Base-by-base conservation (phyloP, 2,329 filamentous ascomycete genomes). In the Sporothrix schenckii region DNA sequence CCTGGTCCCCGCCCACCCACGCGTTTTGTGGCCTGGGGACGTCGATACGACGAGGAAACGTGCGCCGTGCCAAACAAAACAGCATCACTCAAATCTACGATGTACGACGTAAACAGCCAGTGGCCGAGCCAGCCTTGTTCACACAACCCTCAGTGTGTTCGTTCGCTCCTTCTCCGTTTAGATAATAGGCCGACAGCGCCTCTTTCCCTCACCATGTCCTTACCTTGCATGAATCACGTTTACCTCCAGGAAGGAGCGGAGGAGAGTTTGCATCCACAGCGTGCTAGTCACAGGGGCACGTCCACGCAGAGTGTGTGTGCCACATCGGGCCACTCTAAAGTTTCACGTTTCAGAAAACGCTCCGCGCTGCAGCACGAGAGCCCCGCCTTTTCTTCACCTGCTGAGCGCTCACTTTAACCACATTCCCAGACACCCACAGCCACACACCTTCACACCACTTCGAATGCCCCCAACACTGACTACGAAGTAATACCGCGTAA, bases 341-440 rank as follows among this genome's bases (percentile, higher is more conserved):
- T 58, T 70, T 66, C 68, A 66, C 50, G 68, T 70, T 70, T 70
- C 68, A 70, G 60, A 69, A 69, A 53, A 63, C 58, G 58, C 68
- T 47, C 44, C 16, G 34, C 30, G 54, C 68, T 56, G 58, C 58
- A 39, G 9, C 44, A 30, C 24, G 39, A 13, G 4, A 24, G 24
- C 61, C 61, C 61, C 61, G 58, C 58, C 58, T 63, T 60, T 53
- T 30, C 54, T 21, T 21, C 4, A 11, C 54, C 7, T n/a, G 2
- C 30, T 50, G 49, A 5, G 11, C 11, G 7, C 49, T 54, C 63
- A 56, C 52, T 4, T 27, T 19, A 44, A 14, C 16, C 19, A 27
- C 44, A 56, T 34, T 39, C 19, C 21, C 21, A 30, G 34, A 34
- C 34, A 34, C 34, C 34, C 34, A 34, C 34, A 34, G 34, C 34